Base-by-base conservation (phyloP, 768 basidiomycete species). In the Termitomyces sp. region DNA sequence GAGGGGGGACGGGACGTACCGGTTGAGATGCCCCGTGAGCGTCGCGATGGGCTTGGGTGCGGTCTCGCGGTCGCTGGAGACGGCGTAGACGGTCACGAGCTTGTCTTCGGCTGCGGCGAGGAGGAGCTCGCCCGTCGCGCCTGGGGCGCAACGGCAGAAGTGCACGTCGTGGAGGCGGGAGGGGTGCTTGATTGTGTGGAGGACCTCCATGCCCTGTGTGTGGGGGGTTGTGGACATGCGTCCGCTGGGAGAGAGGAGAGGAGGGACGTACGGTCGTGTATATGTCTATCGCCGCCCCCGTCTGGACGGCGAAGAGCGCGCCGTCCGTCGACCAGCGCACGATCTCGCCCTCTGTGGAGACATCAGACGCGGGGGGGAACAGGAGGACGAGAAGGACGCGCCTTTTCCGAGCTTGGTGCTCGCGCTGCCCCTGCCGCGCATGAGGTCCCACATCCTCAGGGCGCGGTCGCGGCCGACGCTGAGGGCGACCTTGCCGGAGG, bases 361-460 rank as follows among this genome's bases (percentile, higher is more conserved):
- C 24, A 9, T 47, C 26, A 37, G 48, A 37, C 39, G 44, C 24
- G 6, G 37, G 4, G 37, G 37, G 2, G 18, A 3, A 13, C 10
- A 0, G 36, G 4, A 18, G 4, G 22, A 7, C 62, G 16, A 2
- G 15, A n/a, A n/a, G n/a, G n/a, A 68, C 79, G 55, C 59, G 92
- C 94, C 94, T 75, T 87, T 90, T 22, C 92, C 92, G 5, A 99
- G 71, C 68, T 95, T 94, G 47, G 84, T 88, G 69, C 94, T 93
- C 7, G 92, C 93, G 12, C 84, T 84, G 4, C 92, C 92, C 69
- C 89, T 88, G 0, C 96, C 96, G 46, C 95, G 78, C 92, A 98
- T 95, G 50, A 99, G 76, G 77, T 99, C 97, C 97, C 97, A 99
- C 95, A 99, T 97, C 44, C 94, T 82, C 58, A 98, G 63, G 3